Base-by-base conservation (phyloP, 805 yeast genomes). In the Schwanniomyces sp. region DNA sequence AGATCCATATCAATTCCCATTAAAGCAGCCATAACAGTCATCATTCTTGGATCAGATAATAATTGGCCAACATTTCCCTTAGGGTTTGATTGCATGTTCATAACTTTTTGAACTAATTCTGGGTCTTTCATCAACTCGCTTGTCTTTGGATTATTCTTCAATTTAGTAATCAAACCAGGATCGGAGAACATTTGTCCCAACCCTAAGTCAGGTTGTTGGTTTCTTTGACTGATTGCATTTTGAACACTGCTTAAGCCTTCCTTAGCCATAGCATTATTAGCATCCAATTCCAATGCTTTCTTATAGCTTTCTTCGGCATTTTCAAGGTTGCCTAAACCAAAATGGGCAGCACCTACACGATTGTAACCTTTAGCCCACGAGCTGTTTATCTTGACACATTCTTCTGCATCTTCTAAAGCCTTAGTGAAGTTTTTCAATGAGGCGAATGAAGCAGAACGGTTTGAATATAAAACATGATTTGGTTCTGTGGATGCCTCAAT, bases 291-390 rank as follows among this genome's bases (percentile, higher is more conserved):
- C 55, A 92, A 71, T 7, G 96, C 95, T 65, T 86, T 85, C 53
- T 82, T 74, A 69, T 90, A 92, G 24, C 86, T 75, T 25, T 67
- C 66, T 56, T 80, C 80, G 40, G 98, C 94, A 18, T 81, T 87
- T 27, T 87, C 91, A 43, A 85, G 78, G 50, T 88, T 80, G 14
- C 90, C 90, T 50, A 87, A 73, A n/a, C 99, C 99, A 59, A 77
- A 85, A 43, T 85, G 82, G 28, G 99, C 99, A 54, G 97, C 91
- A 50, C 89, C 99, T 32, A 87, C 86, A 69, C 99, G 85, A 61
- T 84, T 87, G 75, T 87, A 88, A 41, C 98, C 99, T 70, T 94
- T 94, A 18, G 97, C 91, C 98, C 98, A 94, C 2, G 85, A 55
- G 12, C 91, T 85, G 54, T 88, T 89, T 69, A 91, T 83, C 59